A percentile compares a stretch with the other conserved stretches of the same genome.
These are phyloP conservation scores for Cutaneotrichosporon sp. DNA, from an alignment of 1,284 basidiomycete genomes.

Conservation along the genomic window DNA sequence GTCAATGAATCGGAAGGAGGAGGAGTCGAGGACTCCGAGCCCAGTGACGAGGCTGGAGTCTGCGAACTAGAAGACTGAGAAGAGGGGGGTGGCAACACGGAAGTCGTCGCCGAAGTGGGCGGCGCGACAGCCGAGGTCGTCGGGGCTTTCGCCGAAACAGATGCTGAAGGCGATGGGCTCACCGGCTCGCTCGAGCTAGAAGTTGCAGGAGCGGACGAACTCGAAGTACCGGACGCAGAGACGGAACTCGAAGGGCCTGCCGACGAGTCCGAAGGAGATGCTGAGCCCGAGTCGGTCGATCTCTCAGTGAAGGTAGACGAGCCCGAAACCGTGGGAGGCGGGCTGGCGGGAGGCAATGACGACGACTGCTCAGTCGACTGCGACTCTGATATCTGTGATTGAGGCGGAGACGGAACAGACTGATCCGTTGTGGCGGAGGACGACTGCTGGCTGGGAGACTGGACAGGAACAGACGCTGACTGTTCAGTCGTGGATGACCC, in stretches of 20 bases:
- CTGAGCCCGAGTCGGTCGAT: background rate
- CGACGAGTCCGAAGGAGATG: conserved; percentile 6
- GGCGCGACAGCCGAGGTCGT: background rate
- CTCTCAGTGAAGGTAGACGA: background rate
- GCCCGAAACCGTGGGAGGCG: background rate
- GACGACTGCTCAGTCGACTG: background rate
- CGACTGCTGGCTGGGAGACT: background rate
- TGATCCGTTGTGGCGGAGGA: background rate
- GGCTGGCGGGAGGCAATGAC: background rate
- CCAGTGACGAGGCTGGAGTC: background rate
- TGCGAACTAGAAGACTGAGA: background rate
- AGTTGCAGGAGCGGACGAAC: background rate
- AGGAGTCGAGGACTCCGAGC: background rate
- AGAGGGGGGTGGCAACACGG: background rate
- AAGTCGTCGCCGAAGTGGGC: background rate
- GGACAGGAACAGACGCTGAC: background rate
- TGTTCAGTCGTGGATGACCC: background rate
- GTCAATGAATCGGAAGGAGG: background rate
- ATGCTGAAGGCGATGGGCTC: conserved; percentile 2
- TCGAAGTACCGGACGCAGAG: conserved; percentile 2
- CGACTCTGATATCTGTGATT: background rate
- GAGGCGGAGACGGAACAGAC: background rate
- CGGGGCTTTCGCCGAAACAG: background rate
- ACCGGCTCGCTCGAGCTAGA: conserved; percentile 4
- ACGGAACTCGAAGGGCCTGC: conserved; percentile 6